Base-by-base conservation (phyloP, 164 flowering plant species). In the Nymphaea thermarum region DNA sequence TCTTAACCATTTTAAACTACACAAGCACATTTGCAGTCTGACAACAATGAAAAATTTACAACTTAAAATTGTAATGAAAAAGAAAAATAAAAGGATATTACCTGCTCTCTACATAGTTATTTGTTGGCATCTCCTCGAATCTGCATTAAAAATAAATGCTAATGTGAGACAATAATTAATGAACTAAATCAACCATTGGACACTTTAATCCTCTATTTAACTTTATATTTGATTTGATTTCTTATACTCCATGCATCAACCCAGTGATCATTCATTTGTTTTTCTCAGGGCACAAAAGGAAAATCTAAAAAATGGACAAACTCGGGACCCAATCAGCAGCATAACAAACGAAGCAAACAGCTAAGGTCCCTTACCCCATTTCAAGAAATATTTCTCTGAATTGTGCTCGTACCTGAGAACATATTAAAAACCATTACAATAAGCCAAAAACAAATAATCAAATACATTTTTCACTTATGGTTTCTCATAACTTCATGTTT, bases 101-200 rank as follows among this genome's bases (percentile, higher is more conserved):
- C 96, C 98, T 87, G 90, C 93, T 90, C 69, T 94, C 99, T 43
- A 91, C 96, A 82, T 68, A 94, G 72, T 85, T 90, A 74, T 90
- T 87, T 64, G 99, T 94, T 44, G 98, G 96, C 99, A 94, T 91
- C 82, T 91, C 98, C 82, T 91, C 96, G 72, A 91, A 94, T 62
- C 99, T 94, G 89, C 80, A 82, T 5, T 41, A 4, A 55, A 63
- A 51, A 41, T n/a, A 69, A 63, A 57, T 57, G 55, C 10, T 59
- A 18, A 62, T 36, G 12, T 47, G 11, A 45, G 53, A 45, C 11
- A 47, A 2, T 12, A 47, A 47, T 47, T 47, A 6, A 12, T 47
- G 55, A 47, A 4, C 36, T 25, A 25, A 25, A 25, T 25, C 55
- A 47, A 12, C 12, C 55, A 4, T 4, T 47, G 7, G 7, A 7